Evolutionary conservation across 2,329 filamentous ascomycete species (phyloP), one percentile per base, ranked within the genome.

Genomic region (Botrytis cinerea): DNA sequence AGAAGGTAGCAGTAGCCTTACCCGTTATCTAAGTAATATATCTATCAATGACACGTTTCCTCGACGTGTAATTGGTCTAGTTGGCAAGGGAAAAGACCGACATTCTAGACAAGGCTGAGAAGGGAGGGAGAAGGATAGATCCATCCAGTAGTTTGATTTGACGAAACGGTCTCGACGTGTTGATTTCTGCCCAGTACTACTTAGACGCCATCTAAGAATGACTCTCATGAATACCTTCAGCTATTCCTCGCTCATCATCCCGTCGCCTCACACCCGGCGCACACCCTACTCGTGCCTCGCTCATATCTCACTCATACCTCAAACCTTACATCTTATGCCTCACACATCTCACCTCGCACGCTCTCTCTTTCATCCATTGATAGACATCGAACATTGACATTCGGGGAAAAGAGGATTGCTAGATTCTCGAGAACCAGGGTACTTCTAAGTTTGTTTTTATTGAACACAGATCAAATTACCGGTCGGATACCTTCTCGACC

Each of bases 381-480:
- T 28, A 28, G n/a, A 57, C 51, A 57, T 9, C 28, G 51, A 57
- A 57, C n/a, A 28, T 57, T 57, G n/a, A 51, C 28, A 18, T 35
- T 66, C 28, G 28, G 10, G 51, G 45, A 35, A 66, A 38, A 38
- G n/a, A 28, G n/a, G 20, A 45, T 22, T 8, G 4, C 51, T n/a
- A 35, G 46, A 38, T 38, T 38, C 38, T 38, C 7, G 9, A 38
- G 32, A 64, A 35, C 12, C 32, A 61, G 59, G 20, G 20, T 14
- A 14, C 32, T 40, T 38, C 9, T 18, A 45, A 63, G 38, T 46
- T 64, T 45, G 18, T 46, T 38, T 35, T 67, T 45, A 51, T 67
- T 67, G 45, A 68, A 54, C 63, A 67, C 46, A 51, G 63, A 68
- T 68, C 64, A 68, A 68, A 68, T 68, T 68, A 68, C 64, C 64